phyloP scores from a whole-genome alignment of 495 filamentous ascomycete species.

The Ramalina peruviana region DNA sequence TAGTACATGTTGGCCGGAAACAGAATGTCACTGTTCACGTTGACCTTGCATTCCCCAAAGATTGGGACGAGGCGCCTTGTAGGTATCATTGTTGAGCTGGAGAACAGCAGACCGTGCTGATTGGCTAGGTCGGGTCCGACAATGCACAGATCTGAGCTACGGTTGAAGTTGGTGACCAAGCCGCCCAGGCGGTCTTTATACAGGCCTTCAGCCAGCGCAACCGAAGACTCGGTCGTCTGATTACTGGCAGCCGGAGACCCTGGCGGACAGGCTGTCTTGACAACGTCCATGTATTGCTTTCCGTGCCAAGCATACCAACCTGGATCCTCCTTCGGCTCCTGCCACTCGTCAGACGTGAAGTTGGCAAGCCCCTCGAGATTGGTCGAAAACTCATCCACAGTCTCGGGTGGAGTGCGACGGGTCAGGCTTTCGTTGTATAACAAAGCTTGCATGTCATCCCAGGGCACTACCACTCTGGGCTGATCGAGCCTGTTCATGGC shows the following conservation, averaged over 20 bases:
- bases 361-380: conserved; percentile 19
- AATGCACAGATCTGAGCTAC: conserved; percentile 50
- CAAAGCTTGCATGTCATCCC: conserved; percentile 46
- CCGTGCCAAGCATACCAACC: conserved; percentile 18
- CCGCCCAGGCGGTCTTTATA: conserved; percentile 33
- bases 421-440: conserved; percentile 39
- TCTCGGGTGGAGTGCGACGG: conserved; percentile 25
- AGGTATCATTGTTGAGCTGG: conserved; percentile 43
- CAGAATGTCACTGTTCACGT: conserved; percentile 66
- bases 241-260: conserved; percentile 40
- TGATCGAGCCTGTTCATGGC: conserved; percentile 58
- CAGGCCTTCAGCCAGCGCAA: conserved; percentile 18
- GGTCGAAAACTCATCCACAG: conserved; percentile 22
- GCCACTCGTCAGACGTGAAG: conserved; percentile 13
- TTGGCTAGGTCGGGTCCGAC: conserved; percentile 38
- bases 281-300: conserved; percentile 48
- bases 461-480: conserved; percentile 49
- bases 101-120: conserved; percentile 58
- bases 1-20: conserved; percentile 69
- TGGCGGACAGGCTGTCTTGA: conserved; percentile 45
- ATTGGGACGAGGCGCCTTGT: conserved; percentile 50
- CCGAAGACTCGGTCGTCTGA: conserved; percentile 17
- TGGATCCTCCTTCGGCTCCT: conserved; percentile 12
- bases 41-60: conserved; percentile 64
- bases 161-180: conserved; percentile 51